Percentiles rank a stretch among this genome's conserved stretches.
Conservation (phyloP, 495 filamentous ascomycete genomes). For the Aspergillus coremiiformis region DNA sequence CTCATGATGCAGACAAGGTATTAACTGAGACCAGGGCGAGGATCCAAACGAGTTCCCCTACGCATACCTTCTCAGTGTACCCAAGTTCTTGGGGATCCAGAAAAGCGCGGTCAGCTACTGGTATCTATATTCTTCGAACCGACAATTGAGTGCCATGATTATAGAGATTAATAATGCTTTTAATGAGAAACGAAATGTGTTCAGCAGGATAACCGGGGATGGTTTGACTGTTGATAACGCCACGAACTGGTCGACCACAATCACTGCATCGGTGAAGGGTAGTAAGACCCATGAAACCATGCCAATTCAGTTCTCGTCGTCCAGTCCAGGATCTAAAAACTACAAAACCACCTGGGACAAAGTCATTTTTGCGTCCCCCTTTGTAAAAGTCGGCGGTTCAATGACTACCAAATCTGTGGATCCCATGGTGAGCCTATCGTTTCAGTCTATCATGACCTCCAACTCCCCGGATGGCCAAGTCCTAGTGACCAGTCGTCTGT, state of each 20-base stretch:
- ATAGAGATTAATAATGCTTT: constrained; percentile 77
- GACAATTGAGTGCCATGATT: constrained; percentile 57
- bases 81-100: constrained; percentile 60
- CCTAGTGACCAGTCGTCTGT: constrained; percentile 6
- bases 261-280: neutral
- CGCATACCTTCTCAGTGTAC: constrained; percentile 63
- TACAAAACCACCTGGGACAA: constrained; percentile 12
- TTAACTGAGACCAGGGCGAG: constrained; percentile 1
- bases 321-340: constrained; percentile 1
- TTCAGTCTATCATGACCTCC: constrained; percentile 10
- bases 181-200: constrained; percentile 52
- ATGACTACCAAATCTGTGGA: constrained; percentile 8
- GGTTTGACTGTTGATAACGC: neutral
- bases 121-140: constrained; percentile 60
- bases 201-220: constrained; percentile 7
- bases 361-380: constrained; percentile 10
- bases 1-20: no score
- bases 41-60: constrained; percentile 32
- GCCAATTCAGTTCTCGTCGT: neutral
- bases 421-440: neutral
- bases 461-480: constrained; percentile 1
- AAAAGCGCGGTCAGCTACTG: constrained; percentile 78
- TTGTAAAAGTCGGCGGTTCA: constrained; percentile 8
- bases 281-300: constrained; percentile 1
- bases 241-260: neutral